Base-by-base conservation (phyloP, 768 basidiomycete species). In the Kwoniella newhampshirensis region DNA sequence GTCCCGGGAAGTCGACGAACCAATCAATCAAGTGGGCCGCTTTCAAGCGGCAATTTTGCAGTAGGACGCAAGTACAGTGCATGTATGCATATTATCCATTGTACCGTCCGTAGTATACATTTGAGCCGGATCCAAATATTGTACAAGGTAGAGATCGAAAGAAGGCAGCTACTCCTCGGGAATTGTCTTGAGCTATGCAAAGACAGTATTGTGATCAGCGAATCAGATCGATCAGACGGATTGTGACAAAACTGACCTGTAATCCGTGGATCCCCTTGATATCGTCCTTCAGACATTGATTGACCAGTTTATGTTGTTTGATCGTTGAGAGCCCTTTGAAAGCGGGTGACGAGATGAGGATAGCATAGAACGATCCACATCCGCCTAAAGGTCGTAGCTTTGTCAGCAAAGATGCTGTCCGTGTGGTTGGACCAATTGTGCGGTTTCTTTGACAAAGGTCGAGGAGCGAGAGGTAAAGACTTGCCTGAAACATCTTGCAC, bases 361-460 rank as follows among this genome's bases (percentile, higher is more conserved):
- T 93, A 40, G 92, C 89, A 68, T 94, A 99, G 78, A 98, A 99
- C 3, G 86, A 82, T n/a, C 96, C 96, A 73, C 96, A 98, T 21
- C 96, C 96, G 51, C 92, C 94, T 96, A 25, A 8, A 30, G 28
- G 28, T 11, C 17, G n/a, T n/a, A 39, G 26, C 39, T 51, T 51
- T 25, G 50, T 51, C 37, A 51, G 50, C 50, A 48, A 17, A 32
- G 32, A 32, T 32, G 6, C n/a, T n/a, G n/a, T n/a, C n/a, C n/a
- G n/a, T n/a, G n/a, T n/a, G n/a, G n/a, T n/a, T 37, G 35, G n/a
- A n/a, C n/a, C 21, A 17, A 8, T 9, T 23, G 20, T 35, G 27
- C 25, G 20, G 17, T 4, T 35, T 4, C 26, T 50, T 12, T 32
- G 30, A 18, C 18, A 47, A 15, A 18, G 35, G 8, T 37, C 8